Percentiles rank a stretch among this genome's conserved stretches.
Conservation (phyloP, 306 rosid species). For the Oxytropis ochrocephala region DNA sequence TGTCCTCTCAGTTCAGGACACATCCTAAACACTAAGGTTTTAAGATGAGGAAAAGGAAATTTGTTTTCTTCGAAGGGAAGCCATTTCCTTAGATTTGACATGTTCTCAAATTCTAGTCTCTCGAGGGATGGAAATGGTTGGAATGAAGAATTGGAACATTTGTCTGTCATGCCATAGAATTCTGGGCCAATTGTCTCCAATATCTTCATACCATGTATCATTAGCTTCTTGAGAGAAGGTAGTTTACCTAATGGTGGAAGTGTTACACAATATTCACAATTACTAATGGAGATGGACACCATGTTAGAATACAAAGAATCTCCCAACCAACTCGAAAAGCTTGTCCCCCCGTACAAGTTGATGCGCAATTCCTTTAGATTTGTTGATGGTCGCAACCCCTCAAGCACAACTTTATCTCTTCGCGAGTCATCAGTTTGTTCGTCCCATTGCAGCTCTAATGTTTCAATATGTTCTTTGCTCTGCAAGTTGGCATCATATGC, state of each 20-base stretch:
- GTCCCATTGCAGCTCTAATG: background rate
- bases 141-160: background rate
- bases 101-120: background rate
- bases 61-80: background rate
- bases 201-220: background rate
- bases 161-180: background rate
- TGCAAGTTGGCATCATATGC: background rate
- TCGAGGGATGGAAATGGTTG: background rate
- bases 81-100: background rate
- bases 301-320: background rate
- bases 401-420: background rate
- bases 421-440: background rate
- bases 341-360: background rate
- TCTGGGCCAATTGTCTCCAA: background rate
- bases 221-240: background rate
- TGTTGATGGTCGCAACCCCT: background rate
- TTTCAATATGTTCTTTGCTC: background rate
- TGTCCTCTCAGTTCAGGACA: slow-evolving; percentile 2
- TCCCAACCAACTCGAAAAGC: background rate
- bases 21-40: background rate
- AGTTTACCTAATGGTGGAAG: background rate
- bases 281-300: background rate
- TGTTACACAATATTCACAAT: background rate
- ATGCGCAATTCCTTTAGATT: background rate
- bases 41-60: background rate